Conservation (phyloP, 140 eudicot species). For the Ambrosia hybrid region DNA sequence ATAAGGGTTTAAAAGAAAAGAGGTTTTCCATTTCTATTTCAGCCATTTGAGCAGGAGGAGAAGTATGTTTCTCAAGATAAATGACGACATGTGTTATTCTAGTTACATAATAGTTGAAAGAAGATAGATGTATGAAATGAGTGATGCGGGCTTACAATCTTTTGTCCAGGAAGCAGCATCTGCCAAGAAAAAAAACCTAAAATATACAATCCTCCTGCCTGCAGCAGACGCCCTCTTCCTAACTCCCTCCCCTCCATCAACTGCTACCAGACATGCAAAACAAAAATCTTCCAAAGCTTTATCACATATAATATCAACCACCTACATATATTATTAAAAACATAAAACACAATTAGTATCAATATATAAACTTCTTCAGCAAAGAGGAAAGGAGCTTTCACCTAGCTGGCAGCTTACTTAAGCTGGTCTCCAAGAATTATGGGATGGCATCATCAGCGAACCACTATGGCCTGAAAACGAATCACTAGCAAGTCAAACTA, state of each 20-base stretch:
- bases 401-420: conserved; percentile 29
- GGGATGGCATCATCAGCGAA: conserved; percentile 51
- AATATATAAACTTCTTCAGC: neutral
- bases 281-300: conserved; percentile 23
- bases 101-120: conserved; percentile 47
- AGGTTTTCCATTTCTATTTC: conserved; percentile 29
- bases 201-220: conserved; percentile 44
- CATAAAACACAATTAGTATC: neutral
- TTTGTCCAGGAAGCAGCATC: conserved; percentile 44
- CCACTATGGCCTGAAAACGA: conserved; percentile 56
- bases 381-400: conserved; percentile 21
- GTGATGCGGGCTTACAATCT: conserved; percentile 65
- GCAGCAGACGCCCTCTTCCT: conserved; percentile 25
- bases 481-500: conserved; percentile 3
- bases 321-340: conserved; percentile 15
- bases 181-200: conserved; percentile 45
- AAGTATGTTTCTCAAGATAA: neutral
- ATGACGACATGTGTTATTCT: conserved; percentile 8
- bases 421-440: conserved; percentile 67
- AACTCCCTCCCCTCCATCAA: conserved; percentile 19
- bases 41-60: conserved; percentile 1
- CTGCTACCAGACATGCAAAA: neutral
- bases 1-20: conserved; percentile 19
- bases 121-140: conserved; percentile 32
- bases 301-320: conserved; percentile 33